Percentiles rank a stretch among this genome's conserved stretches.
Evolutionary conservation across 2,329 filamentous ascomycete genomes (phyloP).

Genomic region (Blastomyces percursus): DNA sequence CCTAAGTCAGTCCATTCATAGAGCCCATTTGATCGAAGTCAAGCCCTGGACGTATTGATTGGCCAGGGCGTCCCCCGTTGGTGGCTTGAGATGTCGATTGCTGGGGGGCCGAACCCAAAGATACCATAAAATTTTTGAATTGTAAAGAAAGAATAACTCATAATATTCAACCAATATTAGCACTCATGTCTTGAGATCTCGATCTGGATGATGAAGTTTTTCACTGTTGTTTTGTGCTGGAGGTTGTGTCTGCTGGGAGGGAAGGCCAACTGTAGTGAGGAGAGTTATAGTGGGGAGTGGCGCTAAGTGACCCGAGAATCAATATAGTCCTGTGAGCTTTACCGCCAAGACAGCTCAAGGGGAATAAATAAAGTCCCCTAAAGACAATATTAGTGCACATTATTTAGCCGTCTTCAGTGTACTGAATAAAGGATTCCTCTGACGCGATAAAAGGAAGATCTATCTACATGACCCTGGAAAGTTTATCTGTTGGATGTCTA

Average conservation of each 20-base stretch:
- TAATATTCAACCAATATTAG: neutral
- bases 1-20: neutral
- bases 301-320: no score
- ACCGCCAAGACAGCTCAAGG: no score
- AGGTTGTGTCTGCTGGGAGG: neutral
- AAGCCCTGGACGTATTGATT: neutral
- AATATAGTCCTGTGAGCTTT: no score
- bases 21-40: neutral
- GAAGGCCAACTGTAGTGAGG: no score
- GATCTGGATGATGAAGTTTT: neutral
- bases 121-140: neutral
- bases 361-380: no score
- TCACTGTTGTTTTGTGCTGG: neutral
- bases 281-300: neutral
- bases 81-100: neutral
- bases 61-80: neutral
- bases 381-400: no score
- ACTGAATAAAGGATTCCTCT: no score
- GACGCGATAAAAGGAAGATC: no score
- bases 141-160: neutral
- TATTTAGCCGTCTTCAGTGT: no score
- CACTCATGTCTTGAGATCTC: neutral
- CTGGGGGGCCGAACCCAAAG: neutral
- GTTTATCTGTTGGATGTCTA: conserved; percentile 16
- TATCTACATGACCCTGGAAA: no score